Base-by-base conservation (phyloP, 2,329 filamentous ascomycete genomes). In the Ophiostoma himal-ulmi region DNA sequence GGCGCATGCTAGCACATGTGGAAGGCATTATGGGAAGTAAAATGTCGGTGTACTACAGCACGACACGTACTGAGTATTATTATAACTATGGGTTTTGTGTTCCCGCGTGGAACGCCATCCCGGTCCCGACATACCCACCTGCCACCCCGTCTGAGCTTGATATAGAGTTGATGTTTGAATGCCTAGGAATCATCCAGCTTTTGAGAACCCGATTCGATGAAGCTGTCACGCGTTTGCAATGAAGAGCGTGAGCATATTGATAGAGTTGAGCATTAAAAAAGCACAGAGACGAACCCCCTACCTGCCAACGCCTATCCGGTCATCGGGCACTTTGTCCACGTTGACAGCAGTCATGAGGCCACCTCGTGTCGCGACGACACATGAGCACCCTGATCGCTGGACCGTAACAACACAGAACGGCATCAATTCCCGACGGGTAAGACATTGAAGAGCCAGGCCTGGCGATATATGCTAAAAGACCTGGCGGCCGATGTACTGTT, bases 371-470 rank as follows among this genome's bases (percentile, higher is more conserved):
- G 26, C 10, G 57, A 60, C 54, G 22, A 17, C 57, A 34, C 57
- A 62, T 62, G 11, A 5, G 62, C 54, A 36, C 52, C 44, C 44
- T 57, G 26, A 17, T 62, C 57, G 57, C 57, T 34, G n/a, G 7
- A 57, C 26, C n/a, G 14, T 26, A 34, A 66, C 36, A 20, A 39
- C 36, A 34, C 36, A 66, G 41, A 66, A 39, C 34, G 20, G 62
- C 20, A 66, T 62, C 57, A 62, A 62, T 62, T 62, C 57, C 57
- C 57, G 57, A 62, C 26, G 57, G 57, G n/a, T 34, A 34, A 36
- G 57, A 36, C 57, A 62, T 62, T 10, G n/a, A 26, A 7, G 44
- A 48, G 44, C 44, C 54, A 62, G 26, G 52, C 52, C n/a, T 57
- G 52, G 44, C 44, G 14, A 48, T 48, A 20, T 48, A 48, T 48